Conservation (phyloP, 495 filamentous ascomycete species). For the Penicillium ucsense region DNA sequence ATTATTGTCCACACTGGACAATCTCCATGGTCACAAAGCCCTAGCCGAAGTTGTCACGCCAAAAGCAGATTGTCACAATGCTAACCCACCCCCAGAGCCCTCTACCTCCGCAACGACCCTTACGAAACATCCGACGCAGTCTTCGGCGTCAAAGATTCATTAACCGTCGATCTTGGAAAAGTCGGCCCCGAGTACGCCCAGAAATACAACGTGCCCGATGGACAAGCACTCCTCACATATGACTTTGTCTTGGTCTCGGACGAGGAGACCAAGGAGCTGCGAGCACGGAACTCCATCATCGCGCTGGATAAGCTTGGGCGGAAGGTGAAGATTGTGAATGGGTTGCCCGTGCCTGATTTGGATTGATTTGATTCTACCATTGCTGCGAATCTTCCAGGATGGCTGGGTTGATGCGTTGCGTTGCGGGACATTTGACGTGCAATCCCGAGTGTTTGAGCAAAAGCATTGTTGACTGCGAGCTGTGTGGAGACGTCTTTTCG, state of each 20-base stretch:
- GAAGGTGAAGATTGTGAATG: slow-evolving; percentile 69
- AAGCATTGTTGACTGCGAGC: too few species aligned
- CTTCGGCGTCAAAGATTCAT: slow-evolving; percentile 82
- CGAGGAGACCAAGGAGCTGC: slow-evolving; percentile 54
- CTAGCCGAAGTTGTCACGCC: neutral
- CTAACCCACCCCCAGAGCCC: slow-evolving; percentile 37
- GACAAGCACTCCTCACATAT: slow-evolving; percentile 46
- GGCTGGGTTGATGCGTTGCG: too few species aligned
- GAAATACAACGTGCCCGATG: slow-evolving; percentile 46
- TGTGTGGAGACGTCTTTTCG: too few species aligned
- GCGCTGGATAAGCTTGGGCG: slow-evolving; percentile 64
- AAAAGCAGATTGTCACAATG: neutral
- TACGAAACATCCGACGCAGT: slow-evolving; percentile 90
- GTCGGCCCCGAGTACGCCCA: slow-evolving; percentile 51
- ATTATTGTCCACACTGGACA: neutral
- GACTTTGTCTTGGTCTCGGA: slow-evolving; percentile 74
- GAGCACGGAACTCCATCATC: slow-evolving; percentile 59
- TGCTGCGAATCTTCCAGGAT: too few species aligned
- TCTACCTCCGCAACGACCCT: slow-evolving; percentile 76
- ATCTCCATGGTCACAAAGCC: neutral
- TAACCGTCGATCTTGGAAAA: slow-evolving; percentile 62
- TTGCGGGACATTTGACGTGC: too few species aligned
- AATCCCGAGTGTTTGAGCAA: too few species aligned
- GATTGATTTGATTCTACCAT: slow-evolving; percentile 29
- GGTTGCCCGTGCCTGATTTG: slow-evolving; percentile 71